A percentile compares a stretch with the other conserved stretches of the same genome.
Conservation (phyloP, 352 stramenopile genomes). For the Pythium phragmiticola region DNA sequence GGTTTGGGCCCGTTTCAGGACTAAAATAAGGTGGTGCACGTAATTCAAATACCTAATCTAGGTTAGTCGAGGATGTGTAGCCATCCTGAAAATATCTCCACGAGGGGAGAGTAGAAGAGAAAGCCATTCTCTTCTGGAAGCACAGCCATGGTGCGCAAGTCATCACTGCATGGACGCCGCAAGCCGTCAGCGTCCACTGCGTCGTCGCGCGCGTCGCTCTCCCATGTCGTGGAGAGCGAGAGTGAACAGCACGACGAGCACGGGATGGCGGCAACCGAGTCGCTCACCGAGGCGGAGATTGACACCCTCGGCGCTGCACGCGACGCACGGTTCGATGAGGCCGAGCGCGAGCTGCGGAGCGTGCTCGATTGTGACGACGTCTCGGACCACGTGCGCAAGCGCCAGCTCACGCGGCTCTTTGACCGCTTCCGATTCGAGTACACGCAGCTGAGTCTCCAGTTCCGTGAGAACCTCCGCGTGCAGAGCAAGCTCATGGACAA, state of each 20-base stretch:
- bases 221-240: slow-evolving; percentile 15
- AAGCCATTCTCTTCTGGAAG: background rate
- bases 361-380: slow-evolving; percentile 47
- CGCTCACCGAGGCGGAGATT: slow-evolving; percentile 4
- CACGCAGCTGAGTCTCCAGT: slow-evolving; percentile 46
- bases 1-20: slow-evolving; percentile 2
- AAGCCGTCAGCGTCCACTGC: slow-evolving; percentile 3
- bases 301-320: slow-evolving; percentile 13
- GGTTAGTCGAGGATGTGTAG: slow-evolving; percentile 3
- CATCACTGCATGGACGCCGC: slow-evolving; percentile 7
- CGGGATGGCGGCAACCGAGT: slow-evolving; percentile 2
- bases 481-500: slow-evolving; percentile 66
- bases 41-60: background rate
- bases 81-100: slow-evolving; percentile 20
- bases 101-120: too few relatives aligned
- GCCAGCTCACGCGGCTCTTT: slow-evolving; percentile 61
- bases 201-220: background rate
- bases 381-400: slow-evolving; percentile 53
- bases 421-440: slow-evolving; percentile 69
- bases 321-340: slow-evolving; percentile 36
- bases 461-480: slow-evolving; percentile 50
- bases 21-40: background rate
- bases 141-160: slow-evolving; percentile 15
- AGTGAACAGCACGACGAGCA: slow-evolving; percentile 16
- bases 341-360: slow-evolving; percentile 48